Conservation (phyloP, 2,329 filamentous ascomycete genomes). For the Nemania abortiva region DNA sequence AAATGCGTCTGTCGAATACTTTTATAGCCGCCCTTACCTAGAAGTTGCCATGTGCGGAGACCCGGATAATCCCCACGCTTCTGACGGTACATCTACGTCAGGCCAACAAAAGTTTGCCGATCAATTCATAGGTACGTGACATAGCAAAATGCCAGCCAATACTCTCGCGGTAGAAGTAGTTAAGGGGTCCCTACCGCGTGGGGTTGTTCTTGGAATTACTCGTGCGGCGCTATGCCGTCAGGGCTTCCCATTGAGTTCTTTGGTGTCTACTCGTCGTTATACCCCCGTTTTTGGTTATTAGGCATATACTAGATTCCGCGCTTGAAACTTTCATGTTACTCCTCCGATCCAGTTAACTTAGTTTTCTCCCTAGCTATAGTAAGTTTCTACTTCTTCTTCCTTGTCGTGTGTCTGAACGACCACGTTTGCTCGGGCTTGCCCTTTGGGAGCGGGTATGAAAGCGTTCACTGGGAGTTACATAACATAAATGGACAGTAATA, state of each 20-base stretch:
- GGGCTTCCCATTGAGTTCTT: background rate
- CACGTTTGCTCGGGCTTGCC: too few species aligned
- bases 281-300: background rate
- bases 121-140: background rate
- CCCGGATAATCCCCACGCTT: background rate
- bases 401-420: too few species aligned
- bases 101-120: background rate
- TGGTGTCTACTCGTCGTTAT: background rate
- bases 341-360: too few species aligned
- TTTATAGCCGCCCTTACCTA: background rate
- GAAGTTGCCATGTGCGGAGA: conserved; percentile 5
- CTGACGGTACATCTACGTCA: conserved; percentile 18
- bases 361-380: too few species aligned
- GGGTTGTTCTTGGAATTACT: background rate
- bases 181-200: background rate
- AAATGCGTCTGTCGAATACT: background rate
- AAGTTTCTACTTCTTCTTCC: too few species aligned
- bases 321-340: too few species aligned
- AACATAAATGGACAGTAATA: too few species aligned
- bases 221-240: background rate
- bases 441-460: too few species aligned
- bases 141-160: background rate
- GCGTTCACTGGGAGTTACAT: too few species aligned
- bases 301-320: background rate
- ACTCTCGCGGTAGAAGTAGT: background rate